Evolutionary conservation across 2,329 filamentous ascomycete genomes (phyloP).

Genomic region (Phaeosphaeria sp.): DNA sequence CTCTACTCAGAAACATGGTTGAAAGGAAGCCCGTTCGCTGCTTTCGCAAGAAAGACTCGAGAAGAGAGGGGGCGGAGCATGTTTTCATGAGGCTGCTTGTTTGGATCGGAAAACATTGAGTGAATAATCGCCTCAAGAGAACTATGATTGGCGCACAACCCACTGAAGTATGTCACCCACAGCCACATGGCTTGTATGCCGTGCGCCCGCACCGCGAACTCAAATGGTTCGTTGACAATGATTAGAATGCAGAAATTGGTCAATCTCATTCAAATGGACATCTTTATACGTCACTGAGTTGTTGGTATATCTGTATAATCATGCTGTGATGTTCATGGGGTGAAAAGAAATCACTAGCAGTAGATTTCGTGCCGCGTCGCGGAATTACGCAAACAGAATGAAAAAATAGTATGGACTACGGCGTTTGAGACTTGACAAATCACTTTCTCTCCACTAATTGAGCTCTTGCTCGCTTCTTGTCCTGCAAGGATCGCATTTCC

Average conservation of each 20-base stretch:
- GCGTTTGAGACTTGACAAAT: neutral
- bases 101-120: neutral
- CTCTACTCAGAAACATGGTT: too few species aligned
- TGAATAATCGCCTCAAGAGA: neutral
- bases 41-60: neutral
- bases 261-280: neutral
- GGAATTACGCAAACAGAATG: neutral
- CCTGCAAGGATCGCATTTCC: conserved; percentile 47
- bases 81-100: neutral
- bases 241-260: neutral
- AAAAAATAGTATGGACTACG: neutral
- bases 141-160: neutral
- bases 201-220: neutral
- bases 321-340: too few species aligned
- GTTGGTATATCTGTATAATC: too few species aligned
- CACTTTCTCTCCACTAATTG: neutral
- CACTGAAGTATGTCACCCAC: neutral
- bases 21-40: too few species aligned
- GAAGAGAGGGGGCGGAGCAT: neutral
- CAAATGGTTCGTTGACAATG: neutral
- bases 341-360: too few species aligned
- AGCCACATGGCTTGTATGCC: neutral
- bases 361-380: too few species aligned
- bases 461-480: conserved; percentile 34
- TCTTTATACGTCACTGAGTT: neutral